phyloP scores from a whole-genome alignment of 768 basidiomycete species.

The Trametes meyenii region DNA sequence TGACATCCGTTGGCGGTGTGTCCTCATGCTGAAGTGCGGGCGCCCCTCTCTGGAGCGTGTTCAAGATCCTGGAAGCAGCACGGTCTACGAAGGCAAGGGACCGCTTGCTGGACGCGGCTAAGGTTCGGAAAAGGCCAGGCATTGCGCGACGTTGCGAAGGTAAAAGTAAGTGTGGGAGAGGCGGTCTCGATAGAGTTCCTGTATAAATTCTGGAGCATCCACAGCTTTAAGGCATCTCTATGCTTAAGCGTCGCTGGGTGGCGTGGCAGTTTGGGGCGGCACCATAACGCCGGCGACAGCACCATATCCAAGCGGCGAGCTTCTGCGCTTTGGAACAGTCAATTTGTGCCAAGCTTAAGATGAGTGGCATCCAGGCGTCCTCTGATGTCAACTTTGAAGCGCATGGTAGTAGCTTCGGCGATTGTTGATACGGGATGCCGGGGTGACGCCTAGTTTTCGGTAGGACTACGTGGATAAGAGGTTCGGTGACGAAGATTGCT shows the following conservation, averaged over 20 bases:
- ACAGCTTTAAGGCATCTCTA: not conserved
- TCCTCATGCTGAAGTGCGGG: not conserved
- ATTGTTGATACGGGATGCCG: too few relatives aligned
- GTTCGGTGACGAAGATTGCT: too few relatives aligned
- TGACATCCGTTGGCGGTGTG: too few relatives aligned
- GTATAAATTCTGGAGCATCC: not conserved
- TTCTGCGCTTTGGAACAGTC: not conserved
- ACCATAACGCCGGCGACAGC: too few relatives aligned
- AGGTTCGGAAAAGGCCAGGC: not conserved
- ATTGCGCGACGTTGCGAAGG: not conserved
- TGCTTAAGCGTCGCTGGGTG: not conserved
- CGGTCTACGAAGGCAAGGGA: not conserved
- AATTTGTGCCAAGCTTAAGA: too few relatives aligned
- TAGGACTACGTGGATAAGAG: too few relatives aligned
- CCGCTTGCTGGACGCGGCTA: not conserved
- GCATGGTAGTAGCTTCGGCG: too few relatives aligned
- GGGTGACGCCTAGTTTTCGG: too few relatives aligned
- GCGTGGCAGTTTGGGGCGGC: not conserved
- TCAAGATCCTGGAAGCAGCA: not conserved
- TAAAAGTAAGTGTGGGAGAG: not conserved
- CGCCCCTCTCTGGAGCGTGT: not conserved
- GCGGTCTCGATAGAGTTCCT: not conserved
- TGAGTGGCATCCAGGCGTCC: too few relatives aligned
- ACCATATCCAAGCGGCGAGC: not conserved
- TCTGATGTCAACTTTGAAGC: not conserved